A percentile compares a stretch with the other conserved stretches of the same genome.
Conservation (phyloP, 1,284 basidiomycete genomes). For the Fomes fomentarius region DNA sequence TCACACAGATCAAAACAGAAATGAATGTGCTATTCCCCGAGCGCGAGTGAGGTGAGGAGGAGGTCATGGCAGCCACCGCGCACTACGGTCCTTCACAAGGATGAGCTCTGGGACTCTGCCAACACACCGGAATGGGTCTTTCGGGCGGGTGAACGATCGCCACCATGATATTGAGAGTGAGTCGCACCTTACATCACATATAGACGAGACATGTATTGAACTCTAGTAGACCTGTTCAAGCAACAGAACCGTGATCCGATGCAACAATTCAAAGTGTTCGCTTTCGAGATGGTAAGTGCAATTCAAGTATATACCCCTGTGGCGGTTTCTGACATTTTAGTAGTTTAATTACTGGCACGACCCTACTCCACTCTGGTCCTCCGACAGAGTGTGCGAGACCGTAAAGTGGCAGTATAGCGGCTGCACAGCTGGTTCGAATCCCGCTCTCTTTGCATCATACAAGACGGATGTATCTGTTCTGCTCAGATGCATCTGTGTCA, state of each 20-base stretch:
- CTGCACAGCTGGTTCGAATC: too few species aligned
- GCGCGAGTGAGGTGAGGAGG: too few species aligned
- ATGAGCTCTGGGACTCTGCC: constrained; percentile 29
- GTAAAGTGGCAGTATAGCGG: too few species aligned
- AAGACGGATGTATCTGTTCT: too few species aligned
- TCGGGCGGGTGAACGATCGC: constrained; percentile 22
- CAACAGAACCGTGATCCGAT: neutral
- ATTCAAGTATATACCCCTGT: neutral
- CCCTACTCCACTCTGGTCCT: constrained; percentile 20
- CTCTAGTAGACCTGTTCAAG: neutral
- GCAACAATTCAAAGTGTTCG: neutral
- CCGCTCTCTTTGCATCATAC: too few species aligned
- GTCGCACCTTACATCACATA: neutral
- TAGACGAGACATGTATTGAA: neutral
- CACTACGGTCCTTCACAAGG: constrained; percentile 23
- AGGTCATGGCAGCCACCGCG: constrained; percentile 19
- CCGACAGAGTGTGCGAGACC: constrained; percentile 20
- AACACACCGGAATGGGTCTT: constrained; percentile 28
- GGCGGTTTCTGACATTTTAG: too few species aligned
- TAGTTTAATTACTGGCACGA: constrained; percentile 29
- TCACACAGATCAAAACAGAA: too few species aligned
- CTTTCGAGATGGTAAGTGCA: neutral
- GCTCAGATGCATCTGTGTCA: too few species aligned
- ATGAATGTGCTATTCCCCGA: too few species aligned
- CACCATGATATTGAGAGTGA: constrained; percentile 26